Evolutionary conservation across 1,284 basidiomycete genomes (phyloP).

Genomic region (Puccinia triticina): DNA sequence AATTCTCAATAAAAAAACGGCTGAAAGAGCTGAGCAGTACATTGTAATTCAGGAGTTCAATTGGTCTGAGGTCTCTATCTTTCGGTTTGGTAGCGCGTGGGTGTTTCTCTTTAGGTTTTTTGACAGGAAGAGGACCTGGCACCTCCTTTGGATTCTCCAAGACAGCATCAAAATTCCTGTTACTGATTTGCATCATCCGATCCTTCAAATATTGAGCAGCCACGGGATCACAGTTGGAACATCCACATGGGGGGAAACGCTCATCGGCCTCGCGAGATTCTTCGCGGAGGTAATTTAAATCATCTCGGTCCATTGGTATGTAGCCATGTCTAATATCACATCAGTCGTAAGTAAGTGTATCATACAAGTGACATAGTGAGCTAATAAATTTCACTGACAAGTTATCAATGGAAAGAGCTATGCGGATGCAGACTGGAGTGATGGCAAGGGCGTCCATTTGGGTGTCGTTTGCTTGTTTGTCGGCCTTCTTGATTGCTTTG

Average conservation of each 20-base stretch:
- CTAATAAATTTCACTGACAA: not conserved
- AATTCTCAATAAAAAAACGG: not conserved
- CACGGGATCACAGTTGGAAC: not conserved
- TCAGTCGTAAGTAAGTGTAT: too few species aligned
- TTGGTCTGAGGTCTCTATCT: not conserved
- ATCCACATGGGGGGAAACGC: not conserved
- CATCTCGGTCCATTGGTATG: not conserved
- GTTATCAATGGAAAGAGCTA: not conserved
- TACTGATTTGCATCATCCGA: not conserved
- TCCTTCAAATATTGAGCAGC: not conserved
- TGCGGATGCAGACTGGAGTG: constrained; percentile 5
- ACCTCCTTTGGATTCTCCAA: not conserved
- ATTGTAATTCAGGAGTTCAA: not conserved
- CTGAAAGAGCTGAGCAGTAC: not conserved
- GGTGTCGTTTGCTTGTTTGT: not conserved
- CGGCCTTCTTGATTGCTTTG: not conserved
- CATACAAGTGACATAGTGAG: too few species aligned
- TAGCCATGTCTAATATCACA: not conserved
- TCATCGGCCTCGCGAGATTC: not conserved
- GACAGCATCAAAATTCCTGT: not conserved
- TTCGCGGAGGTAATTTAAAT: not conserved
- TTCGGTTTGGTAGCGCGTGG: not conserved
- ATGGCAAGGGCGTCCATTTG: constrained; percentile 9
- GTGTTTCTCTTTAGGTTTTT: not conserved
- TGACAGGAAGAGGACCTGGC: not conserved